phyloP scores from a whole-genome alignment of 768 basidiomycete species.

The Leccinum subgranulosum region DNA sequence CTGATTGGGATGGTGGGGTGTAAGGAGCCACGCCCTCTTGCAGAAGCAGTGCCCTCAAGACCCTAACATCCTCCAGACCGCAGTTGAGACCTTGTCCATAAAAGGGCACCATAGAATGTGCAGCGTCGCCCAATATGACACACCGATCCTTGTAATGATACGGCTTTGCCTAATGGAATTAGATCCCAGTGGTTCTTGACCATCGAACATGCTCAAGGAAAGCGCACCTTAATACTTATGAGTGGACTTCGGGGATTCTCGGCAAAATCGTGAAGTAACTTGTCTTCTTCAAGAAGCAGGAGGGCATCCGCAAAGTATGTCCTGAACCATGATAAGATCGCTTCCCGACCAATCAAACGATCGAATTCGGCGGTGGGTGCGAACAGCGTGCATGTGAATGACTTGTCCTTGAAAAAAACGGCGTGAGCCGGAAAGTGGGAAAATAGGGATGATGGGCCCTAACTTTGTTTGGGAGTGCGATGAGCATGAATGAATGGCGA shows the following conservation, averaged over 20 bases:
- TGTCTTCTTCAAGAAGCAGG: conserved; percentile 76
- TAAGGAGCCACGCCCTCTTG: conserved; percentile 61
- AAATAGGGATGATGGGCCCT: conserved; percentile 25
- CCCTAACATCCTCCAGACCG: conserved; percentile 94
- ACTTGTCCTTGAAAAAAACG: conserved; percentile 67
- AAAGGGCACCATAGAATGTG: conserved; percentile 99
- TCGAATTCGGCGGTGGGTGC: conserved; percentile 78
- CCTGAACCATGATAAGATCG: conserved; percentile 72
- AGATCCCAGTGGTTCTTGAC: conserved; percentile 18
- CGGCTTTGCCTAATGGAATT: conserved; percentile 60
- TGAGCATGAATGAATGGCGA: conserved; percentile 98
- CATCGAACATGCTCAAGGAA: conserved; percentile 20
- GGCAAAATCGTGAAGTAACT: conserved; percentile 71
- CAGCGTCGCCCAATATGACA: conserved; percentile 89
- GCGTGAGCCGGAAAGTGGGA: conserved; percentile 24
- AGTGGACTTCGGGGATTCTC: conserved; percentile 85
- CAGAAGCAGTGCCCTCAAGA: conserved; percentile 73
- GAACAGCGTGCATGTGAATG: conserved; percentile 97
- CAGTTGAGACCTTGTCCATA: conserved; percentile 98
- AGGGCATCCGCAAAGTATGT: conserved; percentile 87
- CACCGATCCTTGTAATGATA: conserved; percentile 90
- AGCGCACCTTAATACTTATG: conserved; percentile 85
- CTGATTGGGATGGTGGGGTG: conserved; percentile 28
- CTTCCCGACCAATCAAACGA: conserved; percentile 55
- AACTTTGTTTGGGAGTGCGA: conserved; percentile 97